Percentiles rank a stretch among this genome's conserved stretches.
Evolutionary conservation across 2,329 filamentous ascomycete species (phyloP).

Genomic region (Pseudocercospora cruenta): DNA sequence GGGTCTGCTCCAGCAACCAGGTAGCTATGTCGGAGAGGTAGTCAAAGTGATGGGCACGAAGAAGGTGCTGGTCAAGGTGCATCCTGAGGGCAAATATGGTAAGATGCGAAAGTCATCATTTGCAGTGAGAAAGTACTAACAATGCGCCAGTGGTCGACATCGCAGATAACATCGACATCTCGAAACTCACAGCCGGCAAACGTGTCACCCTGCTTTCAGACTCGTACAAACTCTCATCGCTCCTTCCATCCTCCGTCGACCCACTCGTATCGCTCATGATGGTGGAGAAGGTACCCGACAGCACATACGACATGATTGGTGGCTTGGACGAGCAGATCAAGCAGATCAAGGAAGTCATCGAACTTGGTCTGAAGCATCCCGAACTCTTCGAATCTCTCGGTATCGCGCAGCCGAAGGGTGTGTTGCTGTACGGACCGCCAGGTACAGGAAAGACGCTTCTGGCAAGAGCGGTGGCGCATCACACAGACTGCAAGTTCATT

Average conservation of each 20-base stretch:
- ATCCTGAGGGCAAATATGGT: constrained; percentile 99
- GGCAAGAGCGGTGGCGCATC: constrained; percentile 93
- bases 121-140: constrained; percentile 1
- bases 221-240: constrained; percentile 98
- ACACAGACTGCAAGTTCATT: constrained; percentile 99
- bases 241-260: constrained; percentile 96
- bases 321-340: constrained; percentile 99
- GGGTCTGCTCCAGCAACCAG: constrained; percentile 91
- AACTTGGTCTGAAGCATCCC: constrained; percentile 95
- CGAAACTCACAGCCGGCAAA: constrained; percentile 96
- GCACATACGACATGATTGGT: constrained; percentile 99
- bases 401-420: constrained; percentile 97
- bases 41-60: constrained; percentile 99
- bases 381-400: constrained; percentile 99
- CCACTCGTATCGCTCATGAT: constrained; percentile 99
- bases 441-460: constrained; percentile 97
- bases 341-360: constrained; percentile 99
- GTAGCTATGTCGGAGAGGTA: constrained; percentile 98
- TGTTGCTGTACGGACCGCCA: constrained; percentile 92
- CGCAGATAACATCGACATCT: constrained; percentile 88
- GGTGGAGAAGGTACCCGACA: constrained; percentile 99
- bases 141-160: constrained; percentile 80
- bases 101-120: constrained; percentile 39
- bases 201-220: constrained; percentile 95
- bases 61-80: constrained; percentile 98